A percentile compares a stretch with the other conserved stretches of the same genome.
Conservation (phyloP, 1,284 basidiomycete genomes). For the Calocybe gambosa region DNA sequence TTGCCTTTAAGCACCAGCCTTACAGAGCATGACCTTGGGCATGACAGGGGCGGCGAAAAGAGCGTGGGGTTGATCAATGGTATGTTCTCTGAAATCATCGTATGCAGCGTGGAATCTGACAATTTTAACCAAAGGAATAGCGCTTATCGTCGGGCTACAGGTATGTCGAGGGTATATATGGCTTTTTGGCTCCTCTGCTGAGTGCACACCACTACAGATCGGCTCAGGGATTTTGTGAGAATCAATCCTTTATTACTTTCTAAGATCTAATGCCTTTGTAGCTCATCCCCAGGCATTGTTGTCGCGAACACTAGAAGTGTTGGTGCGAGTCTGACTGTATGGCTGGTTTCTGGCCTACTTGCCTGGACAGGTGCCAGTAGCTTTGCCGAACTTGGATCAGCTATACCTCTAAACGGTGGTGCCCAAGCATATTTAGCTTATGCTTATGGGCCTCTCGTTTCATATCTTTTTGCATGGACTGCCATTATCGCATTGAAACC, state of each 20-base stretch:
- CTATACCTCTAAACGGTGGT: slow-evolving; percentile 84
- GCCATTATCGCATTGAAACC: slow-evolving; percentile 86
- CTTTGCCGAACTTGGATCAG: slow-evolving; percentile 82
- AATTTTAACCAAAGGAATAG: slow-evolving; percentile 52
- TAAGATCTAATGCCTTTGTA: slow-evolving; percentile 22
- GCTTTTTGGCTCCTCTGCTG: background rate
- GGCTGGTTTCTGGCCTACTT: slow-evolving; percentile 74
- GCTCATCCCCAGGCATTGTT: slow-evolving; percentile 88
- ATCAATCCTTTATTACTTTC: background rate
- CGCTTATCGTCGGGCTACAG: slow-evolving; percentile 77
- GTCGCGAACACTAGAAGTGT: slow-evolving; percentile 82
- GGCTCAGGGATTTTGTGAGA: slow-evolving; percentile 89
- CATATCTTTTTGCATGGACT: slow-evolving; percentile 87
- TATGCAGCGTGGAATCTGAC: background rate
- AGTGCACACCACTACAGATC: slow-evolving; percentile 41
- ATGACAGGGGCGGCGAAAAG: slow-evolving; percentile 52
- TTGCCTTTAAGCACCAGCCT: slow-evolving; percentile 73
- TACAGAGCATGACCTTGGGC: slow-evolving; percentile 51
- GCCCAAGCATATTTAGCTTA: slow-evolving; percentile 87
- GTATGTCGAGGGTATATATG: slow-evolving; percentile 27
- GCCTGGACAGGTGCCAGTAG: slow-evolving; percentile 94
- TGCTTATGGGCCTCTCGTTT: slow-evolving; percentile 80
- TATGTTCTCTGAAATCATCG: slow-evolving; percentile 28
- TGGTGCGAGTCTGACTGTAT: slow-evolving; percentile 78
- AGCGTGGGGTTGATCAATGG: slow-evolving; percentile 76